Conservation (phyloP, 176 grass and related monocot genomes). For the Stipa capillata region DNA sequence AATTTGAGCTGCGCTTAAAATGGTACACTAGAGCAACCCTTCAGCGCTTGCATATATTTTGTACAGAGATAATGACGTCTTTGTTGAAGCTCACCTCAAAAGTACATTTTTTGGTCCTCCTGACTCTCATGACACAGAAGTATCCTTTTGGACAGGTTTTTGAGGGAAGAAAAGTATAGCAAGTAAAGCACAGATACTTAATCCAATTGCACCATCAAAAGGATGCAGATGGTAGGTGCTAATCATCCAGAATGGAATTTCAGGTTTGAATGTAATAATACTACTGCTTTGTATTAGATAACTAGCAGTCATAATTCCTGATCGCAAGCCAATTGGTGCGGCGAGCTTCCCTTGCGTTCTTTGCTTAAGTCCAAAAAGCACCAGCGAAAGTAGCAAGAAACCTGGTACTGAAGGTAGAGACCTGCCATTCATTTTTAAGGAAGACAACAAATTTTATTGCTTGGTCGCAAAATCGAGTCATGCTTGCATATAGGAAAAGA, state of each 20-base stretch:
- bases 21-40: background rate
- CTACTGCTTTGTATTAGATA: slow-evolving; percentile 61
- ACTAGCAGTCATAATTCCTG: slow-evolving; percentile 76
- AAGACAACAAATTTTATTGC: background rate
- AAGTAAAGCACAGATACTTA: slow-evolving; percentile 62
- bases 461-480: background rate
- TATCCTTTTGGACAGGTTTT: slow-evolving; percentile 39
- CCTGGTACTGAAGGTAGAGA: slow-evolving; percentile 69
- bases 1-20: background rate
- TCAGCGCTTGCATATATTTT: background rate
- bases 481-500: background rate
- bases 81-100: slow-evolving; percentile 22
- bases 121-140: slow-evolving; percentile 25
- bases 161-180: slow-evolving; percentile 74
- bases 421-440: slow-evolving; percentile 51
- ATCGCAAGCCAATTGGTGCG: slow-evolving; percentile 75
- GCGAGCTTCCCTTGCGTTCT: slow-evolving; percentile 56
- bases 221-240: slow-evolving; percentile 59
- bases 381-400: slow-evolving; percentile 76
- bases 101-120: background rate
- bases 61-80: background rate
- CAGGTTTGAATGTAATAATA: slow-evolving; percentile 46
- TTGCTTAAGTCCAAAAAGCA: slow-evolving; percentile 86
- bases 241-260: slow-evolving; percentile 63
- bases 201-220: slow-evolving; percentile 68